Base-by-base conservation (phyloP, 2,329 filamentous ascomycete genomes). In the Cladophialophora chaetospira region DNA sequence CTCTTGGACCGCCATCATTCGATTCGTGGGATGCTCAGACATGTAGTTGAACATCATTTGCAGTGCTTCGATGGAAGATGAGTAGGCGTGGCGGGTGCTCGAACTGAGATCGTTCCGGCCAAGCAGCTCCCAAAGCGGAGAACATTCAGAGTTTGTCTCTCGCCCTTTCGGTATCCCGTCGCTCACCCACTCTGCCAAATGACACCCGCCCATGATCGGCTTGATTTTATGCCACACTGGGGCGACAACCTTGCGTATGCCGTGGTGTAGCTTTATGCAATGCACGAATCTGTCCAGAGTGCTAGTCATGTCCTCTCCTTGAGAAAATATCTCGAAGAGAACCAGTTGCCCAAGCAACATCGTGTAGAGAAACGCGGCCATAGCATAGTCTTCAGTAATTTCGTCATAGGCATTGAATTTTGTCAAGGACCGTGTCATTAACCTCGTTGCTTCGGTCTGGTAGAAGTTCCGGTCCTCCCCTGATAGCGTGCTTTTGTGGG, bases 281-380 rank as follows among this genome's bases (percentile, higher is more conserved):
- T 65, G 59, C 1, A 49, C 35, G 33, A 70, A 67, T 17, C 57
- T 57, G 17, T 70, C 58, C 17, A 72, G 58, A 29, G 70, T 70
- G 9, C 62, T 58, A 25, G 73, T 68, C 31, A 80, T 76, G 40
- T 71, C 64, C 10, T 60, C 45, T 11, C 69, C 69, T 36, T 76
- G 70, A 50, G 73, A 70, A 53, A 38, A 8, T 5, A 15, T 15
- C 5, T 38, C 35, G 42, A 26, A 44, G 19, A 44, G 42, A 9
- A 44, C 10, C 6, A 9, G 17, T 10, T 9, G 9, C 6, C 42
- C 42, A 5, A 44, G 42, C 19, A 44, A 23, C 5, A 15, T 6
- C 5, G 42, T 6, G 42, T 6, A 44, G 6, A 44, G 23, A 17
- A 44, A 44, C 42, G n/a, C n/a, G 5, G 42, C 19, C 19, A 26